Evolutionary conservation across 768 basidiomycete genomes (phyloP).

Genomic region (Multifurca ochricompacta): DNA sequence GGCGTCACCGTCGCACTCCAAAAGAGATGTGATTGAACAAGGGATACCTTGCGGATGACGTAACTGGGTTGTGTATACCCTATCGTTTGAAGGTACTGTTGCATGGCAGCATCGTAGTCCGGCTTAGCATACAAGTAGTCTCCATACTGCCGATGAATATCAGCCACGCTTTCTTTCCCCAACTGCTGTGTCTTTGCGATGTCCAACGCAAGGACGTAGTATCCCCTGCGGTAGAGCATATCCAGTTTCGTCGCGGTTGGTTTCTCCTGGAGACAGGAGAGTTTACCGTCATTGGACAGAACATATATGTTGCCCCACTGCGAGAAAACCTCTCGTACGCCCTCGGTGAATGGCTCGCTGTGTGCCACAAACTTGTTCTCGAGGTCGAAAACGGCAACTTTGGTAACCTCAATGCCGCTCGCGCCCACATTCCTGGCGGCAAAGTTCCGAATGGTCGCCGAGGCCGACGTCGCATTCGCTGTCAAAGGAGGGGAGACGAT

Average conservation of each 20-base stretch:
- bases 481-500: slow-evolving; percentile 83
- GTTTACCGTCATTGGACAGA: slow-evolving; percentile 68
- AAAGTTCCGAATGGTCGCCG: slow-evolving; percentile 69
- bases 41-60: slow-evolving; percentile 86
- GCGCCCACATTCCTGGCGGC: slow-evolving; percentile 44
- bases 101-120: slow-evolving; percentile 91
- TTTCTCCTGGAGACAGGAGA: slow-evolving; percentile 66
- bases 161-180: slow-evolving; percentile 67
- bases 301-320: slow-evolving; percentile 79
- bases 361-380: slow-evolving; percentile 90
- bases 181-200: slow-evolving; percentile 76
- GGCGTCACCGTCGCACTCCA: neutral
- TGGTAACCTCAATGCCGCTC: slow-evolving; percentile 54
- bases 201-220: slow-evolving; percentile 74
- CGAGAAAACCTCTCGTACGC: slow-evolving; percentile 75
- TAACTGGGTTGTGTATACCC: slow-evolving; percentile 89
- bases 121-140: slow-evolving; percentile 87
- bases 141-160: slow-evolving; percentile 85
- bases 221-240: slow-evolving; percentile 70
- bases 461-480: slow-evolving; percentile 54
- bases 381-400: slow-evolving; percentile 81
- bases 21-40: neutral
- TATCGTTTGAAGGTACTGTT: slow-evolving; percentile 85
- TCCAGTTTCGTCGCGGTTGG: slow-evolving; percentile 80
- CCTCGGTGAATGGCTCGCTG: slow-evolving; percentile 70